Conservation (phyloP, 768 basidiomycete species). For the Tricholoma sp. region DNA sequence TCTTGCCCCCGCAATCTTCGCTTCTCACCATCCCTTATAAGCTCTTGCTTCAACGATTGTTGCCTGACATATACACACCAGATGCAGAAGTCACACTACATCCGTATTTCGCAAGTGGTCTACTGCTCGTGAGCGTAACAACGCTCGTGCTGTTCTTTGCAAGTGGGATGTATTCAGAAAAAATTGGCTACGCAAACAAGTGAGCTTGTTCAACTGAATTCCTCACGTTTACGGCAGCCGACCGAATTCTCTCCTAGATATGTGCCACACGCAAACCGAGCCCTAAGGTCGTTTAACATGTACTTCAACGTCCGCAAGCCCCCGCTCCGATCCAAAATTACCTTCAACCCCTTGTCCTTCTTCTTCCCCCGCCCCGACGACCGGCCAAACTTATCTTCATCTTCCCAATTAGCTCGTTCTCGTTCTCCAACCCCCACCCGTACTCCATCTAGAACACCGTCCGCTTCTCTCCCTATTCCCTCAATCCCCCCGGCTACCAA, state of each 20-base stretch:
- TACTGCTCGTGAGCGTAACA: conserved; percentile 84
- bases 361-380: conserved; percentile 46
- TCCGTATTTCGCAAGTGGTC: conserved; percentile 72
- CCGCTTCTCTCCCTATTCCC: conserved; percentile 49
- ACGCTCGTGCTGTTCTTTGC: conserved; percentile 94
- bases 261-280: conserved; percentile 91
- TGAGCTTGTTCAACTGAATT: conserved; percentile 39
- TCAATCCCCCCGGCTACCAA: conserved; percentile 88
- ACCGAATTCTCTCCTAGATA: conserved; percentile 54
- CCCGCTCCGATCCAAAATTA: conserved; percentile 57
- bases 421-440: conserved; percentile 27
- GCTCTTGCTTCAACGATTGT: conserved; percentile 39
- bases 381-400: conserved; percentile 17
- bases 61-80: conserved; percentile 47
- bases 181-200: conserved; percentile 96
- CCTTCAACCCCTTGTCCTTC: conserved; percentile 51
- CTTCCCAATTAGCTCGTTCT: conserved; percentile 19
- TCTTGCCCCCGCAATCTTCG: conserved; percentile 58
- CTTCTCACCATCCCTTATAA: conserved; percentile 61
- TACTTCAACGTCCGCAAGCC: conserved; percentile 90
- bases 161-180: conserved; percentile 93
- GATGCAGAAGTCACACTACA: conserved; percentile 46
- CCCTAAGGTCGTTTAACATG: conserved; percentile 92
- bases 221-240: neutral
- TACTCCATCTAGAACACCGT: conserved; percentile 13